phyloP scores from a whole-genome alignment of 1,139 yeast genomes.

The Yamadazyma blattariae region DNA sequence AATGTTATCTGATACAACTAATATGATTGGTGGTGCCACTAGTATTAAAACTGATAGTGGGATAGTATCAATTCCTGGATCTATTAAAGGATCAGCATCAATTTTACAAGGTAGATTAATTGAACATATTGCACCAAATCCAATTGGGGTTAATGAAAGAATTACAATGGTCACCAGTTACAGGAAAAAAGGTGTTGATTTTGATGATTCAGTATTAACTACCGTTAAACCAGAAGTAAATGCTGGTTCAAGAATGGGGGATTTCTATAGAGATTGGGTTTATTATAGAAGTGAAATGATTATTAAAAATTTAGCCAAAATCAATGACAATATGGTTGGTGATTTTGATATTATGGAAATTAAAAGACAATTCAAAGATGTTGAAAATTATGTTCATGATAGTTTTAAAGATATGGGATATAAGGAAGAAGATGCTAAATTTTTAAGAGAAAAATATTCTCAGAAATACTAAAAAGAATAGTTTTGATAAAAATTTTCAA shows the following conservation, averaged over 20 bases:
- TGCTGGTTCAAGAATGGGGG: slow-evolving; percentile 28
- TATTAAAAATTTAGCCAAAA: slow-evolving; percentile 29
- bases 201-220: slow-evolving; percentile 27
- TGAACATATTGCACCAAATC: slow-evolving; percentile 55
- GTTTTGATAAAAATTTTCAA: too few species aligned
- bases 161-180: slow-evolving; percentile 48
- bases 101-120: slow-evolving; percentile 55
- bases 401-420: slow-evolving; percentile 48
- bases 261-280: slow-evolving; percentile 37
- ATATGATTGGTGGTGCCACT: slow-evolving; percentile 62
- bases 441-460: background rate
- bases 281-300: slow-evolving; percentile 38
- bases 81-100: slow-evolving; percentile 50
- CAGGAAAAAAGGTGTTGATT: slow-evolving; percentile 27
- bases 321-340: slow-evolving; percentile 19
- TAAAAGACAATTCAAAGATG: slow-evolving; percentile 30
- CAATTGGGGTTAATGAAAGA: slow-evolving; percentile 50
- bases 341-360: slow-evolving; percentile 41
- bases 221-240: slow-evolving; percentile 40
- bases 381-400: slow-evolving; percentile 34
- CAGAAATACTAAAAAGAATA: background rate
- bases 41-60: slow-evolving; percentile 41
- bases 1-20: slow-evolving; percentile 55
- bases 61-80: slow-evolving; percentile 47
- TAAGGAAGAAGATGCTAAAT: slow-evolving; percentile 2